phyloP scores from a whole-genome alignment of 768 basidiomycete genomes.

The Phaeolepiota aurea region DNA sequence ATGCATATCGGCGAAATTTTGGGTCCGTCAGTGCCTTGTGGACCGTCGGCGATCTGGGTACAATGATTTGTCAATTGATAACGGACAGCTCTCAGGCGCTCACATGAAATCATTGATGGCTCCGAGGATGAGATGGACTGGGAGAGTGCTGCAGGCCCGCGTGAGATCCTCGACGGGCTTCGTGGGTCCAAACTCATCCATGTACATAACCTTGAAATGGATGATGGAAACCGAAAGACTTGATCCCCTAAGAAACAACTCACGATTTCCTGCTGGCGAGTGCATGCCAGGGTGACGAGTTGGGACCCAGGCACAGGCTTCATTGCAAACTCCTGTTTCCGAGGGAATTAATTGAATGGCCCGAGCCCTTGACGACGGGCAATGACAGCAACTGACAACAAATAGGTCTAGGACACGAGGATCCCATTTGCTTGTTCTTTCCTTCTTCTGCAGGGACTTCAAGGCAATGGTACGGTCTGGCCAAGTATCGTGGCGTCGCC shows the following conservation, averaged over 20 bases:
- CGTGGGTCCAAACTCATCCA: conserved; percentile 44
- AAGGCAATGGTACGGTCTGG: conserved; percentile 32
- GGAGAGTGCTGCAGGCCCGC: conserved; percentile 25
- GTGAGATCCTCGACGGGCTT: conserved; percentile 43
- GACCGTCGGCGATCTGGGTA: background rate
- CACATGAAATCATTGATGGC: conserved; percentile 45
- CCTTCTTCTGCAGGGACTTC: conserved; percentile 23
- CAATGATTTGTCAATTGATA: background rate
- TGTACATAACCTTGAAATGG: conserved; percentile 48
- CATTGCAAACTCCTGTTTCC: conserved; percentile 36
- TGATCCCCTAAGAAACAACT: too few relatives aligned
- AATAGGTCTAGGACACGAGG: conserved; percentile 40
- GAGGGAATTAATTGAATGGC: background rate
- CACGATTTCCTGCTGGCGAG: conserved; percentile 55
- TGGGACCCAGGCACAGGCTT: conserved; percentile 23
- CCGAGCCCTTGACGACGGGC: background rate
- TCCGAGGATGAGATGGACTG: conserved; percentile 49
- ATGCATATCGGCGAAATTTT: background rate
- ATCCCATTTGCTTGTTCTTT: conserved; percentile 41
- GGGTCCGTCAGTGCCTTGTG: background rate
- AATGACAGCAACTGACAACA: conserved; percentile 28
- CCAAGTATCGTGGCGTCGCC: conserved; percentile 47
- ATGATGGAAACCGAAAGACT: conserved; percentile 2
- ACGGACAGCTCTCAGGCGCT: conserved; percentile 7
- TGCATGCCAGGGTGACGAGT: conserved; percentile 44